Percentiles rank a stretch among this genome's conserved stretches.
These are phyloP conservation scores for Haplosporangium sp. DNA, from an alignment of 371 early-diverging fungal genomes.

Conservation along the genomic window DNA sequence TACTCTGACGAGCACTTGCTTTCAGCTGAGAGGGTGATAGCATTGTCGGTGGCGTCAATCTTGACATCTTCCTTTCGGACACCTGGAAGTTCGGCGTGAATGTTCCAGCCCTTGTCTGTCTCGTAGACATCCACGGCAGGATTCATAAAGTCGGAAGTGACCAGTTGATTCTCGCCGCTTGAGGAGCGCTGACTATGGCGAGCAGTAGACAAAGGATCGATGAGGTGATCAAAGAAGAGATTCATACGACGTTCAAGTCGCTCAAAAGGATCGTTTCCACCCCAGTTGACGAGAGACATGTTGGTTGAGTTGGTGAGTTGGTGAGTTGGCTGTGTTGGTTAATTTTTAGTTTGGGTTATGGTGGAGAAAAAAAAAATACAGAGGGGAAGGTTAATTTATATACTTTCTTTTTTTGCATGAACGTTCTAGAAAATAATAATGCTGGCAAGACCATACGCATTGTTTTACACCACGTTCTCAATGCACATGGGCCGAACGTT, in stretches of 20 bases:
- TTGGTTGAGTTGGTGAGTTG: constrained; percentile 7
- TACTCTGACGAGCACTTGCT: constrained; percentile 52
- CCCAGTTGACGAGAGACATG: constrained; percentile 55
- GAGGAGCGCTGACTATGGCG: constrained; percentile 13
- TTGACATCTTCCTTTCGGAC: constrained; percentile 62
- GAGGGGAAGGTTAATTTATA: too few relatives aligned
- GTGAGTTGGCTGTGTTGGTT: not conserved
- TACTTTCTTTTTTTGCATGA: too few relatives aligned
- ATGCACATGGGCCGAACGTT: too few relatives aligned
- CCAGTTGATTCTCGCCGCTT: constrained; percentile 13
- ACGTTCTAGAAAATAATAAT: too few relatives aligned
- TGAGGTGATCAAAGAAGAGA: constrained; percentile 44
- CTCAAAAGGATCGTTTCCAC: constrained; percentile 33
- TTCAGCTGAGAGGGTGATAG: constrained; percentile 57
- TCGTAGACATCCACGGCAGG: constrained; percentile 59
- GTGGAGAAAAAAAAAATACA: not conserved
- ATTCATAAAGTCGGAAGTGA: constrained; percentile 13
- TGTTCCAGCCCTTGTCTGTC: constrained; percentile 54
- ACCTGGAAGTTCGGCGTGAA: constrained; percentile 65
- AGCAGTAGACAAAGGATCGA: constrained; percentile 7
- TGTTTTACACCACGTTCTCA: too few relatives aligned
- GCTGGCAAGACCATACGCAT: too few relatives aligned
- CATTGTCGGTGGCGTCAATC: constrained; percentile 54
- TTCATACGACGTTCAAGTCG: constrained; percentile 55
- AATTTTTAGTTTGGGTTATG: not conserved